Evolutionary conservation across 495 filamentous ascomycete species (phyloP).

Genomic region (Aspergillus conjunctus): DNA sequence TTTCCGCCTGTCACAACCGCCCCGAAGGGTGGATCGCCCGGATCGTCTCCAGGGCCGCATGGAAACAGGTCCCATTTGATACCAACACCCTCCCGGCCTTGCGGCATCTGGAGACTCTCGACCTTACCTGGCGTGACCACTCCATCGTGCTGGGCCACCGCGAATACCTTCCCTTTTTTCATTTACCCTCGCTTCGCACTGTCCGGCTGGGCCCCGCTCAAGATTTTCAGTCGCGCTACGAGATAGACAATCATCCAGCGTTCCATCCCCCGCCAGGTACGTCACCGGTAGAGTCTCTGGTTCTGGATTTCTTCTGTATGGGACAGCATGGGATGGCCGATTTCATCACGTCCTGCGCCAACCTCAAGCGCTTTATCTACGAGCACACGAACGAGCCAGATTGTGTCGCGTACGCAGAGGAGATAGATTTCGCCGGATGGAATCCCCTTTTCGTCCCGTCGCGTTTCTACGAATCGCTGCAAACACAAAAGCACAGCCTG

Average conservation of each 20-base stretch:
- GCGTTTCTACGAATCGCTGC: not conserved
- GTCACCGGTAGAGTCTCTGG: not conserved
- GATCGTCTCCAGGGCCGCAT: not conserved
- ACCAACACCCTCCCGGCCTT: not conserved
- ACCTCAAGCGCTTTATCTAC: slow-evolving; percentile 1
- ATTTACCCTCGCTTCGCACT: not conserved
- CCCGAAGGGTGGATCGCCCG: not conserved
- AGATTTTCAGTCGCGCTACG: no score
- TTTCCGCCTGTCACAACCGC: not conserved
- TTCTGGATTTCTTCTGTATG: not conserved
- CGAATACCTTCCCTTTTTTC: not conserved
- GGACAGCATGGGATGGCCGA: not conserved
- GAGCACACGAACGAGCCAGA: not conserved
- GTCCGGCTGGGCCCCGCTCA: no score
- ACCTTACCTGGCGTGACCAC: not conserved
- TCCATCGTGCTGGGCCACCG: not conserved
- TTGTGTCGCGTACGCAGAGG: no score
- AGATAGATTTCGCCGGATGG: no score
- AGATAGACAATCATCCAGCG: not conserved
- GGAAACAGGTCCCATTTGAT: not conserved
- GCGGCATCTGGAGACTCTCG: not conserved
- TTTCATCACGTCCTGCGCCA: not conserved
- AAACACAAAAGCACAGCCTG: not conserved
- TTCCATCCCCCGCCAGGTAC: not conserved
- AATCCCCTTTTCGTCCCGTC: no score